A percentile compares a stretch with the other conserved stretches of the same genome.
Conservation (phyloP, 352 stramenopile species). For the Globisporangium apiculatum region DNA sequence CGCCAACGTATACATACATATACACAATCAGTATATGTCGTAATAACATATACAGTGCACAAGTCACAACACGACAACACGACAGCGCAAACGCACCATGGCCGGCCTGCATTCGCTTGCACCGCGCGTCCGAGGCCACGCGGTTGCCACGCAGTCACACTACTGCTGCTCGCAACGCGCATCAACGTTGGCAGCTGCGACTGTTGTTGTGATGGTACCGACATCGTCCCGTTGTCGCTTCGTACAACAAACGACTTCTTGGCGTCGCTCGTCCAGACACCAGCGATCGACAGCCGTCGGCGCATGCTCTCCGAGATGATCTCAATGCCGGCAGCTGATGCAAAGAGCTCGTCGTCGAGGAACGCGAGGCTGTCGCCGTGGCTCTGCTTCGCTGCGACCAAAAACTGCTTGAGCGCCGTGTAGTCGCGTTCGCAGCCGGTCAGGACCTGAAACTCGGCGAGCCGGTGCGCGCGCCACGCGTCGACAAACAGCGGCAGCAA, state of each 20-base stretch:
- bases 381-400: conserved; percentile 55
- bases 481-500: conserved; percentile 66
- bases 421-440: conserved; percentile 72
- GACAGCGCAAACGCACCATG: conserved; percentile 38
- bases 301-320: conserved; percentile 75
- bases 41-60: too few relatives aligned
- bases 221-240: conserved; percentile 11
- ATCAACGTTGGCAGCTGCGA: conserved; percentile 11
- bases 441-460: conserved; percentile 54
- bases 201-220: too few relatives aligned
- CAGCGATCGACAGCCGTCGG: conserved; percentile 61
- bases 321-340: conserved; percentile 54
- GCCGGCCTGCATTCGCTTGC: conserved; percentile 15
- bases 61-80: too few relatives aligned
- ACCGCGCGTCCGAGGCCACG: conserved; percentile 27
- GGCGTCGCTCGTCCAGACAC: conserved; percentile 55
- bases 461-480: conserved; percentile 42
- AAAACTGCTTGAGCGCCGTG: conserved; percentile 55
- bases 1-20: too few relatives aligned
- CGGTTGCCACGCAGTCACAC: conserved; percentile 50
- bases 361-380: conserved; percentile 49
- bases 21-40: too few relatives aligned
- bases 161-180: conserved; percentile 16
- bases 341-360: conserved; percentile 71
- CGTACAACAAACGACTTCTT: conserved; percentile 65